These are phyloP conservation scores for Dimargaris verticillata DNA, from an alignment of 192 early-diverging fungal genomes.

Conservation along the genomic window DNA sequence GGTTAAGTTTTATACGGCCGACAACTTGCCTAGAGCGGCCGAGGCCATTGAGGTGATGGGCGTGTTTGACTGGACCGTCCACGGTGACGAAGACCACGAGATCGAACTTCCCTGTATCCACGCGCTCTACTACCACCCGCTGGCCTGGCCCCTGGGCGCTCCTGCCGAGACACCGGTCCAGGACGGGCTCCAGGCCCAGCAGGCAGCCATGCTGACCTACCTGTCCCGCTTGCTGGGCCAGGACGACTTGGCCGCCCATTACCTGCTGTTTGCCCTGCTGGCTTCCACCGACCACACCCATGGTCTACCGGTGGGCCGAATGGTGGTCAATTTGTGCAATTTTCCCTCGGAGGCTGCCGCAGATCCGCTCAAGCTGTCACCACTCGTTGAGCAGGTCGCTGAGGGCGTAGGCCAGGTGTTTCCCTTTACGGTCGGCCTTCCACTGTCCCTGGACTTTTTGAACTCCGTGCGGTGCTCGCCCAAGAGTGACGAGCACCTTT, in stretches of 20 bases:
- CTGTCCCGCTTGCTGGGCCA: constrained; percentile 39
- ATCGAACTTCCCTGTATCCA: constrained; percentile 26
- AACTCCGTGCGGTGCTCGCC: constrained; percentile 42
- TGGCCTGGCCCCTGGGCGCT: constrained; percentile 11
- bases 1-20: constrained; percentile 4
- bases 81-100: constrained; percentile 8
- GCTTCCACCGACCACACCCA: constrained; percentile 29
- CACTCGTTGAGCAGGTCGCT: constrained; percentile 11
- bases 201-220: constrained; percentile 21
- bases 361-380: neutral
- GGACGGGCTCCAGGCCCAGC: constrained; percentile 14
- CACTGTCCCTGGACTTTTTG: constrained; percentile 40
- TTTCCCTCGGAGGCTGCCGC: constrained; percentile 15
- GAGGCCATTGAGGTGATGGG: constrained; percentile 11
- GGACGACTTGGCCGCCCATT: constrained; percentile 49
- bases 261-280: constrained; percentile 47
- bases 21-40: neutral
- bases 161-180: constrained; percentile 8
- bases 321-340: constrained; percentile 46
- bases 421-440: constrained; percentile 38
- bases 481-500: constrained; percentile 35
- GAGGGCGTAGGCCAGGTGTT: constrained; percentile 27
- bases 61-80: constrained; percentile 4
- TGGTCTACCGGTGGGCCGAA: constrained; percentile 44
- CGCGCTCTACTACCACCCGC: constrained; percentile 17